Evolutionary conservation across 345 rosid genomes (phyloP), one percentile per base, ranked within the genome.

Genomic region (Arabis alpina): DNA sequence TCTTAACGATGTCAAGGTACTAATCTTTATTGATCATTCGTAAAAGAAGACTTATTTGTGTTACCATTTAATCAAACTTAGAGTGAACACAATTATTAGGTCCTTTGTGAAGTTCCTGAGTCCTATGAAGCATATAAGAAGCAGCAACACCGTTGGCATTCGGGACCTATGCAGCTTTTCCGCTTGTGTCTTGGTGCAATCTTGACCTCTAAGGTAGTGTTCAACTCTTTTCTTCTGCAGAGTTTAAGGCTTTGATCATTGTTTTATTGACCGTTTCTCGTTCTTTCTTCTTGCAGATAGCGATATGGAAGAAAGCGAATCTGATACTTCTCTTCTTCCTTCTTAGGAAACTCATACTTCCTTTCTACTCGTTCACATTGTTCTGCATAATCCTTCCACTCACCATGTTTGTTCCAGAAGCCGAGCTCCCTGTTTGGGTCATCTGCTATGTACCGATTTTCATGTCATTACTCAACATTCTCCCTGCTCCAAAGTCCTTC

Each of bases 71-170:
- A 50, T 3, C 11, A 51, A 58, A 12, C 24, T 42, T 32, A 32
- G 77, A 60, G 0, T 42, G 61, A 43, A 47, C 34, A 61, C 49
- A 45, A 72, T 58, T 8, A 62, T 30, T 56, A 90, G 93, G 93
- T 90, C 66, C 88, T 90, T 43, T 90, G 96, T 58, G 96, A 90
- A 79, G 87, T 90, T 78, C 96, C 96, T 0, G 96, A 86, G 76
- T 88, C 93, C 34, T 90, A 86, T 51, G 96, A 90, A 83, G 93
- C 96, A 60, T 90, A 90, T 80, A 84, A 88, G 85, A 90, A 90
- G 85, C 96, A 90, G 75, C 96, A 90, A 76, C 93, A 90, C 78
- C 91, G 96, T 40, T 90, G 96, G 96, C 96, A 90, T 78, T 90
- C 96, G 0, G 96, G 96, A 50, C 96, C 96, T 3, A 90, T 90